Conservation (phyloP, 192 early-diverging fungal species). For the Dispira parvispora region DNA sequence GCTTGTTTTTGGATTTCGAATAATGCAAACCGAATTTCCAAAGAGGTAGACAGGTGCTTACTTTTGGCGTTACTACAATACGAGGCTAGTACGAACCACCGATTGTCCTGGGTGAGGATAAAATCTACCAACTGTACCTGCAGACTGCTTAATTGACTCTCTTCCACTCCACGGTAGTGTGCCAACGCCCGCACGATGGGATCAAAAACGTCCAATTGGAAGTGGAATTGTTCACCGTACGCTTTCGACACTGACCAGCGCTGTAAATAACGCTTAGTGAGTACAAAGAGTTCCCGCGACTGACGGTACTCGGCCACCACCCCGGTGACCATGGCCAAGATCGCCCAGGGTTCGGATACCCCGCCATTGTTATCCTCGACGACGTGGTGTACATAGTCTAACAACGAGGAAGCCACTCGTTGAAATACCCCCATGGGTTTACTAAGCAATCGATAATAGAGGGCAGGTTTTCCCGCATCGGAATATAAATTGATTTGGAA, state of each 20-base stretch:
- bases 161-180: neutral
- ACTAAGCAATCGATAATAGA: conserved; percentile 14
- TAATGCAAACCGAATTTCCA: neutral
- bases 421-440: conserved; percentile 16
- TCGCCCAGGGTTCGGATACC: conserved; percentile 9
- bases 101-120: conserved; percentile 13
- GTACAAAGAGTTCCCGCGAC: conserved; percentile 22
- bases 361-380: conserved; percentile 4
- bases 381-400: conserved; percentile 12
- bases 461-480: conserved; percentile 11
- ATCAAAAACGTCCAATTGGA: conserved; percentile 13
- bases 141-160: conserved; percentile 8
- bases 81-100: conserved; percentile 2
- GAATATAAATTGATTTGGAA: conserved; percentile 17
- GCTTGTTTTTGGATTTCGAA: neutral
- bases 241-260: conserved; percentile 25
- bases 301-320: conserved; percentile 22
- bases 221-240: conserved; percentile 15
- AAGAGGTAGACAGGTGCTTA: neutral
- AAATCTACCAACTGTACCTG: conserved; percentile 16
- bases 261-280: conserved; percentile 20
- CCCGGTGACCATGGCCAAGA: conserved; percentile 19
- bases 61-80: neutral
- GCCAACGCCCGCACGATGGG: conserved; percentile 9
- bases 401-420: conserved; percentile 23